Evolutionary conservation across 768 basidiomycete genomes (phyloP), one percentile per base, ranked within the genome.

Genomic region (Pulveroboletus sp.): DNA sequence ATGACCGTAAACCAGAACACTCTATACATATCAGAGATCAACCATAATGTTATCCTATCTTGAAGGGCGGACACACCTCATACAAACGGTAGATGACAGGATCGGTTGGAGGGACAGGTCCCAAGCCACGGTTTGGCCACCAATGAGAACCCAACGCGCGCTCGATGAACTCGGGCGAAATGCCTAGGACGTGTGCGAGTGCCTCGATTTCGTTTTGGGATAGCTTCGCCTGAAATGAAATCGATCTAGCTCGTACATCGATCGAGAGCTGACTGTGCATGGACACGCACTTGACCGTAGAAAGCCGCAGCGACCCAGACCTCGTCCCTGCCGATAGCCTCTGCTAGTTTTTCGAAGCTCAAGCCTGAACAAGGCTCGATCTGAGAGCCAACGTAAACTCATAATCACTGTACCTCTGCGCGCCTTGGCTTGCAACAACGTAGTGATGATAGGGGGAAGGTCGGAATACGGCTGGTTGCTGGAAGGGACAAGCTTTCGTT

Each of bases 291-390:
- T 72, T 90, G 89, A 7, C 83, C 89, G 57, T 89, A 89, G 68
- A 92, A 87, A 42, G 82, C 81, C 6, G 89, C 80, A 4, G 89
- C 89, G 24, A 90, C 75, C 86, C 87, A 92, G 24, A 91, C 76
- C 60, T 92, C 89, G 62, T 89, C 84, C 63, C 76, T 82, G 21
- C 76, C 80, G 46, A 92, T 76, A 7, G 72, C 73, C 50, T 82
- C 71, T 10, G 77, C 87, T 56, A 92, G 79, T 35, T 78, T 71
- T 49, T 82, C 86, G 54, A 90, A 92, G 13, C 83, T 82, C 53
- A 84, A 56, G 14, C 82, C 85, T 86, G 40, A 26, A 32, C 5
- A 28, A 26, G 36, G 18, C 24, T 53, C 47, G 48, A 32, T 40
- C 33, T 27, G 46, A 40, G 44, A 37, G 9, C 27, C 17, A 8